Evolutionary conservation across 768 basidiomycete species (phyloP).

Genomic region (Clathrus columnatus): DNA sequence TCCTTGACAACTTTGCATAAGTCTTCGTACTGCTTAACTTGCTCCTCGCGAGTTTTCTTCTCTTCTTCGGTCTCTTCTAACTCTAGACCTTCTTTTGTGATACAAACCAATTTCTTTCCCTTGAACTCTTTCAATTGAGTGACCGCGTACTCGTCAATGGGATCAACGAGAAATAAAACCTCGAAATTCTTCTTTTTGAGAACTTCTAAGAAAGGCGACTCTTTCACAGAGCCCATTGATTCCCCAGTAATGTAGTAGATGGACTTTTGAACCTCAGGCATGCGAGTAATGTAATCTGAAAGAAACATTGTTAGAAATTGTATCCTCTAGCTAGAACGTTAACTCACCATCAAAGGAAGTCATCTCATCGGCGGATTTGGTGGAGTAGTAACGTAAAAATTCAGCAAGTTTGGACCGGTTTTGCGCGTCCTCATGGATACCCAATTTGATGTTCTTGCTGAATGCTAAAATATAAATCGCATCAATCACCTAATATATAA

Average conservation of each 20-base stretch:
- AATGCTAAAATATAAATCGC: constrained; percentile 54
- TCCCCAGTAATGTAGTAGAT: constrained; percentile 99
- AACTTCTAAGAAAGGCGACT: constrained; percentile 98
- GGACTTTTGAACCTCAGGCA: constrained; percentile 97
- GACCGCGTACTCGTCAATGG: constrained; percentile 97
- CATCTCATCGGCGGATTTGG: constrained; percentile 84
- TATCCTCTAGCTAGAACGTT: constrained; percentile 1
- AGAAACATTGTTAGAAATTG: constrained; percentile 7
- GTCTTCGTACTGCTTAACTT: constrained; percentile 73
- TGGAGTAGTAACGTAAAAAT: constrained; percentile 97
- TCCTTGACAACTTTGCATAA: constrained; percentile 96
- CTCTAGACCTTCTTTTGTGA: constrained; percentile 98
- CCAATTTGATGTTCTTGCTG: constrained; percentile 99
- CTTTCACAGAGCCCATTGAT: constrained; percentile 80
- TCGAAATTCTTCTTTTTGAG: constrained; percentile 99
- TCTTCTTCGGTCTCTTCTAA: constrained; percentile 98
- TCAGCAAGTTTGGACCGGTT: constrained; percentile 99
- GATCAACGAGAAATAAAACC: constrained; percentile 94
- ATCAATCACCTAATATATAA: not conserved
- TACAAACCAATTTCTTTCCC: constrained; percentile 92
- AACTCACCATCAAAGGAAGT: constrained; percentile 83
- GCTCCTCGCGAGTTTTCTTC: constrained; percentile 84
- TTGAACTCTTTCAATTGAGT: constrained; percentile 99
- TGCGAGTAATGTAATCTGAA: constrained; percentile 96
- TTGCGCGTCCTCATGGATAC: constrained; percentile 98